Conservation (phyloP, 176 grass and related monocot genomes). For the Paspalum notatum region DNA sequence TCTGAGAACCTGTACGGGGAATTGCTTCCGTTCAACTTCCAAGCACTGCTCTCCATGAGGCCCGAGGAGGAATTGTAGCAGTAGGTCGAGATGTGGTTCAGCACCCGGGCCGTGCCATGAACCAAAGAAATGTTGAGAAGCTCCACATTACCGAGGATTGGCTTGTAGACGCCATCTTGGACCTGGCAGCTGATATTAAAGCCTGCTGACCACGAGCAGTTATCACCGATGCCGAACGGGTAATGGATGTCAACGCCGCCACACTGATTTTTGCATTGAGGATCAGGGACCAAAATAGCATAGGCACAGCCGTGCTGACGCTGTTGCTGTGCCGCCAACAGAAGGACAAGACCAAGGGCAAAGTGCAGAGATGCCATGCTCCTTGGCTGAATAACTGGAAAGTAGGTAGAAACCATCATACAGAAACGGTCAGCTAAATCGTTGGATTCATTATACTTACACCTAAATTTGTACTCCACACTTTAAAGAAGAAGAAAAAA, state of each 20-base stretch:
- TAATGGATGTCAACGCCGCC: conserved; percentile 39
- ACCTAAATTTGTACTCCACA: too few relatives aligned
- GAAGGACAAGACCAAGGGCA: conserved; percentile 11
- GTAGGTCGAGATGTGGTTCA: background rate
- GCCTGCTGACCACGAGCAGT: background rate
- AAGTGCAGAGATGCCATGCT: background rate
- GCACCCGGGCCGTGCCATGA: background rate
- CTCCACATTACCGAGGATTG: background rate
- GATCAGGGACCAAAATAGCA: background rate
- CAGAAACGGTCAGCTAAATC: background rate
- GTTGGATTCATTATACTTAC: too few relatives aligned
- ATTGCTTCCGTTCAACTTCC: accelerated
- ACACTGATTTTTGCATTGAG: conserved; percentile 35
- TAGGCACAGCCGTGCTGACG: too few relatives aligned
- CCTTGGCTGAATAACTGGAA: background rate
- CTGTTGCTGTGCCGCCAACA: background rate
- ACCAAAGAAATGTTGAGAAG: conserved; percentile 13
- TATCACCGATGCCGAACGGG: conserved; percentile 46
- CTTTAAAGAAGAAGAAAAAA: too few relatives aligned
- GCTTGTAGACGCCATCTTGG: background rate
- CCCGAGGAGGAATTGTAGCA: conserved; percentile 4
- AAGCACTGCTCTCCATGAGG: accelerated
- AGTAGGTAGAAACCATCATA: background rate
- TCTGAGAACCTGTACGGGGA: conserved; percentile 11
- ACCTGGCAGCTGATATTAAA: conserved; percentile 15